Evolutionary conservation across 352 stramenopile species (phyloP), one percentile per base, ranked within the genome.

Genomic region (Globisporangium acanthophoron): DNA sequence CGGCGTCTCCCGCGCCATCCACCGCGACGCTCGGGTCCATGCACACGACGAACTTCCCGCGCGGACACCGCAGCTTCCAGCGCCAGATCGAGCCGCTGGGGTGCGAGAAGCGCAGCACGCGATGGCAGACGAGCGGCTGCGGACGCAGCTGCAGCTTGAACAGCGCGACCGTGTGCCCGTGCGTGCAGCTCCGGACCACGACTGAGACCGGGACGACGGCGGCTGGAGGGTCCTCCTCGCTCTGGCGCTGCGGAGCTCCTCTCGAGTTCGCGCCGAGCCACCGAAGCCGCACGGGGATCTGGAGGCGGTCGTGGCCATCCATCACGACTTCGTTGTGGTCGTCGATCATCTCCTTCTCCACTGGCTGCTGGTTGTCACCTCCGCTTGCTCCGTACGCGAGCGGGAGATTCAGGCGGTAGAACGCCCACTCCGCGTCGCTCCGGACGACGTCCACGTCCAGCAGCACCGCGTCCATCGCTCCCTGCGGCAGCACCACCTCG

Each of bases 311-410:
- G 54, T 85, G 71, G 0, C 77, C 64, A 20, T 96, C 86, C 40
- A 98, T 76, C 18, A 94, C 88, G 8, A 98, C 65, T 65, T 96
- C 76, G 33, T 92, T 75, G 49, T 85, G 73, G 35, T 79, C 69
- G 60, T 98, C 94, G 29, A 98, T 96, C 89, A 98, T 97, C 53
- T 98, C 93, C 9, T 73, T 68, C 64, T 98, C 94, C 5, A 98
- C 71, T 8, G 73, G 59, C 59, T 37, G 62, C 18, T 15, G 11
- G 15, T 7, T 31, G 15, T 52, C 24, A 43, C n/a, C 27, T 55
- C 52, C 13, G 18, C 8, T 11, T 43, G 45, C 56, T 52, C 73
- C 71, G 54, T 79, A 90, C 18, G 77, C 68, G 12, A 86, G 69
- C 6, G 84, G 74, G 0, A 96, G 50, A 33, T 82, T 65, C 5